Percentiles rank a stretch among this genome's conserved stretches.
These are phyloP conservation scores for Nigrograna mackinnonii DNA, from an alignment of 2,329 filamentous ascomycete species.

Conservation along the genomic window DNA sequence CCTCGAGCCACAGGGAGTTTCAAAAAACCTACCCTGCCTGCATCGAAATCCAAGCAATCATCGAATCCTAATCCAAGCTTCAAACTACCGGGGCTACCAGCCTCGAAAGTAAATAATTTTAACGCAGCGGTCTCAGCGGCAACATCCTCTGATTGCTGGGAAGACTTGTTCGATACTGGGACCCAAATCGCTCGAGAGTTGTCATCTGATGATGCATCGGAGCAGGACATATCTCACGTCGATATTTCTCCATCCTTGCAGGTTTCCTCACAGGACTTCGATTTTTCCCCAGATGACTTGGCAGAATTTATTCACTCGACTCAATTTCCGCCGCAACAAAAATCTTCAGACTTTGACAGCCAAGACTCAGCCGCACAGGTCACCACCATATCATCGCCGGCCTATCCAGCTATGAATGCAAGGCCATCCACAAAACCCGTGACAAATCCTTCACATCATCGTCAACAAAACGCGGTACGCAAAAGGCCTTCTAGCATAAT, in stretches of 20 bases:
- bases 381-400: neutral
- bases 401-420: neutral
- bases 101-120: slow-evolving; percentile 17
- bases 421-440: neutral
- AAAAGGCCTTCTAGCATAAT: too few species aligned
- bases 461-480: too few species aligned
- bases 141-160: slow-evolving; percentile 28
- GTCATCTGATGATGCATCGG: slow-evolving; percentile 14
- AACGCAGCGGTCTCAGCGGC: neutral
- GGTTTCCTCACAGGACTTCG: slow-evolving; percentile 45
- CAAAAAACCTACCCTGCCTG: slow-evolving; percentile 11
- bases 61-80: slow-evolving; percentile 21
- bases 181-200: slow-evolving; percentile 52
- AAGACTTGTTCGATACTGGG: slow-evolving; percentile 48
- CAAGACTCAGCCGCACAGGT: neutral
- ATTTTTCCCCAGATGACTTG: slow-evolving; percentile 46
- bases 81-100: slow-evolving; percentile 27
- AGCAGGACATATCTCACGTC: neutral
- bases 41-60: slow-evolving; percentile 5
- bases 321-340: neutral
- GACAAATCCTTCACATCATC: neutral
- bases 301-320: slow-evolving; percentile 20
- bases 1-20: slow-evolving; percentile 2
- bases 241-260: slow-evolving; percentile 16
- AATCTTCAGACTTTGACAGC: neutral